Conservation (phyloP, 2,329 filamentous ascomycete genomes). For the Botrytis cinerea region DNA sequence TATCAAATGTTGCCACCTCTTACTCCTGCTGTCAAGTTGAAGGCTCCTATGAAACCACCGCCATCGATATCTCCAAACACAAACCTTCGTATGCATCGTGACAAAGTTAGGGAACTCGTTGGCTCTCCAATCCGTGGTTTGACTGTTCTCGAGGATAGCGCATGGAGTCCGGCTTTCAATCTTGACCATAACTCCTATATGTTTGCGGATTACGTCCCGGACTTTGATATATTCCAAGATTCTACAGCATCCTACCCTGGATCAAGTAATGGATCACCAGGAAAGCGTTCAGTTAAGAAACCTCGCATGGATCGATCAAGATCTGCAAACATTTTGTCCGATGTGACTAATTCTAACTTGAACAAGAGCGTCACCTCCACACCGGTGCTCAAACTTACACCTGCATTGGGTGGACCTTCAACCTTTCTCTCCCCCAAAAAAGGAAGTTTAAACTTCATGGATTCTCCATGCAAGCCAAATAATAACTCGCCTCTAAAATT, state of each 20-base stretch:
- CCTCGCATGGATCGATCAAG: slow-evolving; percentile 63
- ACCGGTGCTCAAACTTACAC: slow-evolving; percentile 53
- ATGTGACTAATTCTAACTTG: slow-evolving; percentile 51
- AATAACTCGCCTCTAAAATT: slow-evolving; percentile 36
- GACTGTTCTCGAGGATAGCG: slow-evolving; percentile 53
- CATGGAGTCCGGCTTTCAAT: slow-evolving; percentile 68
- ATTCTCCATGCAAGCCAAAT: slow-evolving; percentile 56
- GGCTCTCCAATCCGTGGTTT: slow-evolving; percentile 70
- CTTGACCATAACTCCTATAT: slow-evolving; percentile 57
- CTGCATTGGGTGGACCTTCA: slow-evolving; percentile 37
- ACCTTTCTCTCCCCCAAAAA: slow-evolving; percentile 59
- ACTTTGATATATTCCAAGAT: slow-evolving; percentile 64
- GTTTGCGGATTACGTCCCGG: slow-evolving; percentile 51
- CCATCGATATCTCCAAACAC: slow-evolving; percentile 90
- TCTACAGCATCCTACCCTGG: slow-evolving; percentile 45
- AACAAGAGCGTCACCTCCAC: slow-evolving; percentile 55
- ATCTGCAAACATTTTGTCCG: slow-evolving; percentile 62
- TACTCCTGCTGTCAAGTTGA: slow-evolving; percentile 83
- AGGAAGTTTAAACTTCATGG: slow-evolving; percentile 48
- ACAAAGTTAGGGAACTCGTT: slow-evolving; percentile 77
- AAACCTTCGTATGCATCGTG: slow-evolving; percentile 83
- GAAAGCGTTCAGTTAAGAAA: slow-evolving; percentile 63
- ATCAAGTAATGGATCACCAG: slow-evolving; percentile 61
- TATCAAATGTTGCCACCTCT: slow-evolving; percentile 71
- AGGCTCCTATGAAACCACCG: slow-evolving; percentile 55